Conservation (phyloP, 2,329 filamentous ascomycete genomes). For the Aspergillus eucalypticola region DNA sequence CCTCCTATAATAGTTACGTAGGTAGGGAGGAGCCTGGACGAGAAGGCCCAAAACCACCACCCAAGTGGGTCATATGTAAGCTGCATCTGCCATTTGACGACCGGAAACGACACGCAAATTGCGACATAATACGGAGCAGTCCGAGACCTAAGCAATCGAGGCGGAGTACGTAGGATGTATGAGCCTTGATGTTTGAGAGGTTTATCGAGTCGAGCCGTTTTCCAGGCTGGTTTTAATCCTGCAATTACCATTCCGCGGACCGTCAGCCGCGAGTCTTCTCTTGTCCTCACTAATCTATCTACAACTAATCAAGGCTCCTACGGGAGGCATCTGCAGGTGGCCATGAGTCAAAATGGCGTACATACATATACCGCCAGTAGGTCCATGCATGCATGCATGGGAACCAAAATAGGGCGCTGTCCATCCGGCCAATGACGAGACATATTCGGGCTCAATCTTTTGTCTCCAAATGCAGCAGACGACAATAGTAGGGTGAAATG, state of each 20-base stretch:
- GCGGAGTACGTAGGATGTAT: neutral
- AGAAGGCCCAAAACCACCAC: neutral
- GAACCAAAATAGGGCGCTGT: conserved; percentile 14
- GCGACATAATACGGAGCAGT: neutral
- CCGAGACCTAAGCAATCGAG: neutral
- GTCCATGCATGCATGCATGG: conserved; percentile 17
- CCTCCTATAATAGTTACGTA: conserved; percentile 1
- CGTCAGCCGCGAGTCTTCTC: neutral
- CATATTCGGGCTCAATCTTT: neutral
- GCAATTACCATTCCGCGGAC: neutral
- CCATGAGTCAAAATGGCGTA: conserved; percentile 21
- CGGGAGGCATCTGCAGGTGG: conserved; percentile 15
- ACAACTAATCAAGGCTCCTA: neutral
- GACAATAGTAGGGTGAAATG: neutral
- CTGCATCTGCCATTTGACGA: neutral
- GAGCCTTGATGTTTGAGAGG: neutral
- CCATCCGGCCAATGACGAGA: conserved; percentile 3
- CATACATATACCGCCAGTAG: conserved; percentile 13
- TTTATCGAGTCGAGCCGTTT: neutral
- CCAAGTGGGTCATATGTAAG: neutral
- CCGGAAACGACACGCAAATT: neutral
- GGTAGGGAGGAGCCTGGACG: neutral
- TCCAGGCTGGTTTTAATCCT: neutral
- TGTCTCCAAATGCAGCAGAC: neutral
- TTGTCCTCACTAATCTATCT: too few species aligned